Base-by-base conservation (phyloP, 192 early-diverging fungal genomes). In the Hyaloraphidium curvatum region DNA sequence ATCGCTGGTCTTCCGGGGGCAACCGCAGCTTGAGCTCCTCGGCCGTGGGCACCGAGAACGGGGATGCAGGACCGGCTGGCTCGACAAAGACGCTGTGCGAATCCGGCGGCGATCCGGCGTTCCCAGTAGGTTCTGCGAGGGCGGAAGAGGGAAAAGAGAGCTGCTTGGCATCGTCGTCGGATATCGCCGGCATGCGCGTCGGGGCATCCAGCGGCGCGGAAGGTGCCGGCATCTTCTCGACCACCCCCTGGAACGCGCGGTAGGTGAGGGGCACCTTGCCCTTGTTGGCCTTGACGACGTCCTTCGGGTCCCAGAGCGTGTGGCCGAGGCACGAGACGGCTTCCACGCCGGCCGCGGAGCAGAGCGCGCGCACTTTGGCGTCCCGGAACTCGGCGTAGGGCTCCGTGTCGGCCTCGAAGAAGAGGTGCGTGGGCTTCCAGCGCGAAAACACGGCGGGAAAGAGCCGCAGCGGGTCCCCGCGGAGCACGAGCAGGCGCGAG, bases 251-350 rank as follows among this genome's bases (percentile, higher is more conserved):
- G 14, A 60, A 60, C 1, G 27, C 28, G 2, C 27, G 14, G 17
- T 50, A 50, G 16, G 58, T 60, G 19, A 60, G 1, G 0, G 58
- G 53, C 5, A 53, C 39, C 39, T 51, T 48, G 14, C 58, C 58
- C n/a, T 53, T 56, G 54, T 55, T 40, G 5, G 11, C 9, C 16
- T 31, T 14, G 9, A 51, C 29, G 28, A 65, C 30, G 9, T 58
- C 52, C 11, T 52, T 25, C 0, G 50, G 55, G 29, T 48, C 30
- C 29, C 53, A 65, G 33, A 65, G 55, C 25, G 52, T 52, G 50
- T 62, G 63, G 3, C 63, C 63, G 21, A 25, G 40, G 2, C 43
- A 11, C 31, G 22, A 0, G 13, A 22, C 14, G 37, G 35, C 19
- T 28, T 28, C 9, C 1, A 14, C 2, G 22, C 35, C 31, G 37